phyloP scores from a whole-genome alignment of 768 basidiomycete genomes.

The Boletellus sp. region DNA sequence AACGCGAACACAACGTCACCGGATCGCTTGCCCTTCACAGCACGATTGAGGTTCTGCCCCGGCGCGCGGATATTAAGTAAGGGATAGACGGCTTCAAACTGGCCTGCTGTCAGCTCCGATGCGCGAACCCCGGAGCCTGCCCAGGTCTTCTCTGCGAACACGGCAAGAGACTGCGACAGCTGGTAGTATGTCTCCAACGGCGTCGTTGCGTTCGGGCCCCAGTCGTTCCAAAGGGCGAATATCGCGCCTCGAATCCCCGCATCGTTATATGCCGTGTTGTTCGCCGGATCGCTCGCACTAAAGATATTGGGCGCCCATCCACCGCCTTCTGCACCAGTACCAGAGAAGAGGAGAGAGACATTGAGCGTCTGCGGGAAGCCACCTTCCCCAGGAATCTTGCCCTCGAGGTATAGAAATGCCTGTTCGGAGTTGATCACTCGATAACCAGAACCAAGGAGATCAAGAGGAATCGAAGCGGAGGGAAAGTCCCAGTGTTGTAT shows the following conservation, averaged over 20 bases:
- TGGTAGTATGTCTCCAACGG: conserved; percentile 43
- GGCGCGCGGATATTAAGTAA: conserved; percentile 38
- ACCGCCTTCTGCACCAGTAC: conserved; percentile 22
- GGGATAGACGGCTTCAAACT: conserved; percentile 37
- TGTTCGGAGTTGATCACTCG: conserved; percentile 36
- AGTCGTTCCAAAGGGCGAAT: conserved; percentile 42
- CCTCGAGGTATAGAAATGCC: conserved; percentile 36
- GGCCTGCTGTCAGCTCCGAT: conserved; percentile 31
- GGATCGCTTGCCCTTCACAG: conserved; percentile 23
- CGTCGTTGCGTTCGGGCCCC: conserved; percentile 45
- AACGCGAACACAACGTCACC: conserved; percentile 32
- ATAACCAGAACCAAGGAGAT: conserved; percentile 34
- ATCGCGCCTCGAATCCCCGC: conserved; percentile 33
- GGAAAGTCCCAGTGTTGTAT: conserved; percentile 45
- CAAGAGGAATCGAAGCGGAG: conserved; percentile 29
- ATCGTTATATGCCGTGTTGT: conserved; percentile 31
- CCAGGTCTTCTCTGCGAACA: conserved; percentile 44
- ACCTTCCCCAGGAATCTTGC: conserved; percentile 32
- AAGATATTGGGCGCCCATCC: conserved; percentile 40
- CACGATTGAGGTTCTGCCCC: conserved; percentile 43
- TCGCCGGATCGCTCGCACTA: conserved; percentile 23
- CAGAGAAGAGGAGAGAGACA: conserved; percentile 29
- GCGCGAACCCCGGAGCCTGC: conserved; percentile 36
- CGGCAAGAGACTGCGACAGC: conserved; percentile 37
- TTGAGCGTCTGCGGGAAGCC: conserved; percentile 34